phyloP scores from a whole-genome alignment of 805 yeast genomes.

The Wickerhamomyces strasburgensis region DNA sequence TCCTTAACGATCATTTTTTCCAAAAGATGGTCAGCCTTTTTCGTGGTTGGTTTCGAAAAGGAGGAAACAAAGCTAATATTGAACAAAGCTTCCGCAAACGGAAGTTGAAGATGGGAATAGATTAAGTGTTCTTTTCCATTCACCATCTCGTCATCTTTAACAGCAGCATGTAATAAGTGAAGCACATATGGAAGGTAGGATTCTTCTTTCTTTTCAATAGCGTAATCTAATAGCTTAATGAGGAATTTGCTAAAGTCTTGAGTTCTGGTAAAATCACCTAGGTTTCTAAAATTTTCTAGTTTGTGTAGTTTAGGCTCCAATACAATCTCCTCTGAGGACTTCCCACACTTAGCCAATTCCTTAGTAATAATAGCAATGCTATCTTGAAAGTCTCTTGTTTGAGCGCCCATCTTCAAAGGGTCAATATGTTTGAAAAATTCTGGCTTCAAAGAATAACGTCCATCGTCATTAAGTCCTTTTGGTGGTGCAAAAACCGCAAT shows the following conservation, averaged over 20 bases:
- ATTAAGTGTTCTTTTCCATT: conserved; percentile 39
- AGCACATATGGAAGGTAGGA: conserved; percentile 54
- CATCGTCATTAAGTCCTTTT: conserved; percentile 59
- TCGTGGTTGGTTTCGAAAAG: conserved; percentile 42
- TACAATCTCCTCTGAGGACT: conserved; percentile 33
- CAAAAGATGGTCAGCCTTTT: conserved; percentile 55
- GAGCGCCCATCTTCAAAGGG: conserved; percentile 49
- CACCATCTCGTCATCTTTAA: conserved; percentile 43
- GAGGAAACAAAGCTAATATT: conserved; percentile 42
- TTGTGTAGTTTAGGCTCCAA: conserved; percentile 40
- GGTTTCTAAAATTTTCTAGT: conserved; percentile 30
- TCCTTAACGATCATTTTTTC: conserved; percentile 47
- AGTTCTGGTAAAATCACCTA: conserved; percentile 50
- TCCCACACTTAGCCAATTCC: conserved; percentile 31
- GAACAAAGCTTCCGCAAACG: conserved; percentile 52
- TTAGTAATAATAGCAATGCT: conserved; percentile 43
- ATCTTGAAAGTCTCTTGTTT: conserved; percentile 43
- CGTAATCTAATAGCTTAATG: conserved; percentile 50
- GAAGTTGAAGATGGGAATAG: conserved; percentile 21
- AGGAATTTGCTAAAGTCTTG: conserved; percentile 50
- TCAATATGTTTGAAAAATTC: conserved; percentile 44
- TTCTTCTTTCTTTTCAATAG: conserved; percentile 48
- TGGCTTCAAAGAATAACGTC: conserved; percentile 56
- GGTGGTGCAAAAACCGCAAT: conserved; percentile 61
- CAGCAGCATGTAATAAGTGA: conserved; percentile 64